Percentiles rank a stretch among this genome's conserved stretches.
phyloP scores from a whole-genome alignment of 2,329 filamentous ascomycete genomes.

The Xylariaceae sp. region DNA sequence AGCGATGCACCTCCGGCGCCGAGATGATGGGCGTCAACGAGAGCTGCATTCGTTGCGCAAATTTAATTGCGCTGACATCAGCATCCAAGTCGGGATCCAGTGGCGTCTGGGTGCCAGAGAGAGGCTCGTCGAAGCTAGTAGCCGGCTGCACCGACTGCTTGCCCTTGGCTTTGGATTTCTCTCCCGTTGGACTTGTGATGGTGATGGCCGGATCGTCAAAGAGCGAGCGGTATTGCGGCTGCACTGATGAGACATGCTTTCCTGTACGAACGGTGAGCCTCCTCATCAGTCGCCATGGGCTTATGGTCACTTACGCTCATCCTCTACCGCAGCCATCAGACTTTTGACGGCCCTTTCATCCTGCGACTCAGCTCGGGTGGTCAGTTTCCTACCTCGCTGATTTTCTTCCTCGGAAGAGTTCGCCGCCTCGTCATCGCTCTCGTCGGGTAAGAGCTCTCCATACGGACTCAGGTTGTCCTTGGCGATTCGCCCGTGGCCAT shows the following conservation, averaged over 20 bases:
- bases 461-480: constrained; percentile 67
- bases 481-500: constrained; percentile 54
- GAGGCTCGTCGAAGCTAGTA: constrained; percentile 74
- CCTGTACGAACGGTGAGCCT: constrained; percentile 38
- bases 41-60: constrained; percentile 80
- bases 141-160: constrained; percentile 64
- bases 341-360: constrained; percentile 45
- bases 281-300: not conserved
- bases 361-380: constrained; percentile 45
- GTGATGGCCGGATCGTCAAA: constrained; percentile 66
- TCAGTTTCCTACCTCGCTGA: constrained; percentile 57
- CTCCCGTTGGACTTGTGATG: constrained; percentile 60
- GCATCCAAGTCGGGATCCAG: constrained; percentile 85
- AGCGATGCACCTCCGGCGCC: constrained; percentile 72
- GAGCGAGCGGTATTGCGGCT: constrained; percentile 61
- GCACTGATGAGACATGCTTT: constrained; percentile 48
- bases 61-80: constrained; percentile 79
- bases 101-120: constrained; percentile 53
- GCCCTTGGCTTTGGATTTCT: constrained; percentile 57
- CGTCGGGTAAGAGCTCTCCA: constrained; percentile 62
- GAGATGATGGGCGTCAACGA: constrained; percentile 77
- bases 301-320: constrained; percentile 63
- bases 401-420: constrained; percentile 66
- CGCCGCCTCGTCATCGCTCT: constrained; percentile 60
- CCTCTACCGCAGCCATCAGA: constrained; percentile 70